Evolutionary conservation across 2,329 filamentous ascomycete genomes (phyloP).

Genomic region (Penicillium palitans): DNA sequence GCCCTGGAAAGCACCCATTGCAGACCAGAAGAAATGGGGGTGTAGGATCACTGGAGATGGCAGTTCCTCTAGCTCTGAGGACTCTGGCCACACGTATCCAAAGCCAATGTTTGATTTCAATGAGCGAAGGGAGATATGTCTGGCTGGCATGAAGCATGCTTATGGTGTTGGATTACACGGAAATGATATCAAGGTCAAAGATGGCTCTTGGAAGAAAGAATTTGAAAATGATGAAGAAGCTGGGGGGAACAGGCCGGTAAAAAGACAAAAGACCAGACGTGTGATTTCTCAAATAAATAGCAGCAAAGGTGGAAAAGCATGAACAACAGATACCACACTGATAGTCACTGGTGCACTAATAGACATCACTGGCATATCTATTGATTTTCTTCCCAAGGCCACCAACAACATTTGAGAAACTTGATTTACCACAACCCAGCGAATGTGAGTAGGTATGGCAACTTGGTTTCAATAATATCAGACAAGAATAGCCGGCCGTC

Average conservation of each 20-base stretch:
- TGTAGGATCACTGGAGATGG: neutral
- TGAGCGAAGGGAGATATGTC: neutral
- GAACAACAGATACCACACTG: too few species aligned
- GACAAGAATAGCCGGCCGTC: too few species aligned
- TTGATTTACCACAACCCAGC: too few species aligned
- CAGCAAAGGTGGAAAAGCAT: too few species aligned
- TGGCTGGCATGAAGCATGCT: neutral
- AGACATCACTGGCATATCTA: too few species aligned
- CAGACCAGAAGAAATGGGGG: neutral
- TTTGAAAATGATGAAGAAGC: slow-evolving; percentile 35
- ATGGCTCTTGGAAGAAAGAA: slow-evolving; percentile 56
- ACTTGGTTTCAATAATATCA: too few species aligned
- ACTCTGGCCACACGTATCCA: neutral
- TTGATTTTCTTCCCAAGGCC: too few species aligned
- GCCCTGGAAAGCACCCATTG: neutral
- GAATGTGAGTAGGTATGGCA: too few species aligned
- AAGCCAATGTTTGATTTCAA: neutral
- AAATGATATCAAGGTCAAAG: slow-evolving; percentile 39
- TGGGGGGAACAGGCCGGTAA: neutral
- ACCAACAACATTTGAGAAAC: too few species aligned
- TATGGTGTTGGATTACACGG: neutral
- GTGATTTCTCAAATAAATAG: neutral
- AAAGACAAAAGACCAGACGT: neutral
- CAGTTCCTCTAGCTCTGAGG: neutral
- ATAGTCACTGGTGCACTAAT: too few species aligned